A percentile compares a stretch with the other conserved stretches of the same genome.
Evolutionary conservation across 176 grass and related monocot genomes (phyloP).

Genomic region (Avena eriantha): DNA sequence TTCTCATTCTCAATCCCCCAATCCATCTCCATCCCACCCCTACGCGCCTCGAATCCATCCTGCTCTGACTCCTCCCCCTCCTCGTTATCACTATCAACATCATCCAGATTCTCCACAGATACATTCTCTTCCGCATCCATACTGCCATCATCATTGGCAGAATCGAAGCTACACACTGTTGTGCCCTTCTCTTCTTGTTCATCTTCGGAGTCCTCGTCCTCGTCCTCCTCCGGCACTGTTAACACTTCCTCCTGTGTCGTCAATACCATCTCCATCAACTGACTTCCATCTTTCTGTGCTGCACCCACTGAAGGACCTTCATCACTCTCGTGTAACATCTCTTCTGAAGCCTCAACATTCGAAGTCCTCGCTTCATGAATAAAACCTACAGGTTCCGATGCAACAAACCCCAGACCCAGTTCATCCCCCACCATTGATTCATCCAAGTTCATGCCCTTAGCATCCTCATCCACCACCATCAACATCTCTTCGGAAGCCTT

Average conservation of each 20-base stretch:
- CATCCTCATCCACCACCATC: conserved; percentile 7
- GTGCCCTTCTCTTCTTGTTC: conserved; percentile 50
- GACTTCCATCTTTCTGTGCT: conserved; percentile 39
- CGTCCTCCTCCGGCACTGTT: conserved; percentile 35
- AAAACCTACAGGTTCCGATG: neutral
- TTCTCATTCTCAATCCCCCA: conserved; percentile 62
- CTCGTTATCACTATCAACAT: conserved; percentile 46
- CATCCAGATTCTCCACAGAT: conserved; percentile 51
- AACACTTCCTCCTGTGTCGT: conserved; percentile 35
- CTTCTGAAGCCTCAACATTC: neutral
- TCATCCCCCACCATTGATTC: neutral
- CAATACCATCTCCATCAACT: conserved; percentile 25
- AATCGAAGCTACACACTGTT: conserved; percentile 51
- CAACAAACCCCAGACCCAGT: conserved; percentile 28
- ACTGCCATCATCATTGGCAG: conserved; percentile 42
- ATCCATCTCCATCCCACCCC: conserved; percentile 50
- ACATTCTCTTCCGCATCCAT: conserved; percentile 49
- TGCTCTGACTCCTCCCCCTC: conserved; percentile 45
- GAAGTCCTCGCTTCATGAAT: neutral
- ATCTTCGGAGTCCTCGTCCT: neutral
- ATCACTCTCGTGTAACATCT: neutral
- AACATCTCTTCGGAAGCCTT: neutral
- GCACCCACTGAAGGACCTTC: conserved; percentile 1
- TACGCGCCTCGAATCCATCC: conserved; percentile 56
- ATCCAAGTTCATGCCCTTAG: conserved; percentile 7